A percentile compares a stretch with the other conserved stretches of the same genome.
Conservation (phyloP, 805 yeast genomes). For the Cyberlindnera euphorbiae region DNA sequence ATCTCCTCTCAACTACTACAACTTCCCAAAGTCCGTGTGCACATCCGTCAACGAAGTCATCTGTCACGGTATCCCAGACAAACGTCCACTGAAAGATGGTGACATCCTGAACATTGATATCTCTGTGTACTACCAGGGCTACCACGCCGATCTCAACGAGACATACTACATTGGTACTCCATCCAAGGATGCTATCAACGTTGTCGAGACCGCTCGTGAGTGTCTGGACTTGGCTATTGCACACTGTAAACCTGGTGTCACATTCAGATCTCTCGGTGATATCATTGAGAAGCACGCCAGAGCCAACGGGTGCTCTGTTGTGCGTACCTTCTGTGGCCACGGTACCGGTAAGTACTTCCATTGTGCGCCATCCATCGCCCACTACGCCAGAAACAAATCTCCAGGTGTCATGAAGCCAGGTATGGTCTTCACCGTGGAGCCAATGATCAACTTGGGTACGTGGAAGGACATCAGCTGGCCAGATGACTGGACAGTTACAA, state of each 20-base stretch:
- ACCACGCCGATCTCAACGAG: constrained; percentile 93
- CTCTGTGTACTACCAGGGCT: constrained; percentile 77
- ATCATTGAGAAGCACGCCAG: constrained; percentile 83
- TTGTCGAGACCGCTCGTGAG: constrained; percentile 91
- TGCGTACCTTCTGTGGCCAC: constrained; percentile 89
- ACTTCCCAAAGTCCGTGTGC: constrained; percentile 89
- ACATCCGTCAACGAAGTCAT: constrained; percentile 93
- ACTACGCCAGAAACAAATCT: constrained; percentile 89
- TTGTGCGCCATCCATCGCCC: constrained; percentile 89
- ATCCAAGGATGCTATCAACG: constrained; percentile 77
- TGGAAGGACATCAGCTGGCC: constrained; percentile 89
- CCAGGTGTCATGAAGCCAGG: constrained; percentile 94
- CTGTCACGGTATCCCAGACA: constrained; percentile 97
- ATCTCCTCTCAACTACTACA: constrained; percentile 89
- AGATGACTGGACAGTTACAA: constrained; percentile 93
- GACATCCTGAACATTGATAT: constrained; percentile 92
- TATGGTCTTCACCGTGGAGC: constrained; percentile 94
- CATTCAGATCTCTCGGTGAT: constrained; percentile 83
- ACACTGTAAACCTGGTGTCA: constrained; percentile 84
- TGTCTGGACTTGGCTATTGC: constrained; percentile 79
- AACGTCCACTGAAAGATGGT: constrained; percentile 82
- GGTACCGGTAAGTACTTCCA: constrained; percentile 88
- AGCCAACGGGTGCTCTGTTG: constrained; percentile 76
- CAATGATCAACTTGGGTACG: constrained; percentile 88
- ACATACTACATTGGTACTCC: constrained; percentile 92